Evolutionary conservation across 2,329 filamentous ascomycete genomes (phyloP).

Genomic region (Xylaria sp.): DNA sequence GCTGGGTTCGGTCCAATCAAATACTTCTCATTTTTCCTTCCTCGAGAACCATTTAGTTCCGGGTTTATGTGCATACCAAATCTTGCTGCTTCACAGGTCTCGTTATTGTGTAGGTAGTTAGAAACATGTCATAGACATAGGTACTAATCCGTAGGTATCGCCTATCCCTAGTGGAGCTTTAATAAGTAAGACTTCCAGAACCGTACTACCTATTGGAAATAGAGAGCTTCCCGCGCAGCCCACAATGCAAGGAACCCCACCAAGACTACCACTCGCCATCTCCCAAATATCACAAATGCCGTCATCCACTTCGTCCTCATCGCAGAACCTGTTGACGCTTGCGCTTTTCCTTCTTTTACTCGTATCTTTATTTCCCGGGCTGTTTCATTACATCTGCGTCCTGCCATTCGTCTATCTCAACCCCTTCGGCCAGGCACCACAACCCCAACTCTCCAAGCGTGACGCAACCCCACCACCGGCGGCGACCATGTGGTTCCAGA

Average conservation of each 20-base stretch:
- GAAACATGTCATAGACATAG: background rate
- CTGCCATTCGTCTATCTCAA: conserved; percentile 58
- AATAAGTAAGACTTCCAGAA: background rate
- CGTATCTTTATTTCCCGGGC: conserved; percentile 62
- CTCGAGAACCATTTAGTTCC: background rate
- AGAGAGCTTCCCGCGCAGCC: background rate
- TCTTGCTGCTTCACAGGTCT: background rate
- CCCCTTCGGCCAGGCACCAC: conserved; percentile 34
- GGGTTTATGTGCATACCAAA: background rate
- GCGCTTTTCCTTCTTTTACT: conserved; percentile 61
- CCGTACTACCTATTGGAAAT: conserved; percentile 7
- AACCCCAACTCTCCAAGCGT: conserved; percentile 13
- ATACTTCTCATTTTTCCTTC: conserved; percentile 21
- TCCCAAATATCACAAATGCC: conserved; percentile 51
- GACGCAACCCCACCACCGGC: conserved; percentile 37
- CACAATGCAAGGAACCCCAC: conserved; percentile 44
- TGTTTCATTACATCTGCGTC: conserved; percentile 65
- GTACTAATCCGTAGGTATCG: background rate
- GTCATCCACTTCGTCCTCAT: conserved; percentile 54
- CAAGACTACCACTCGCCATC: conserved; percentile 33
- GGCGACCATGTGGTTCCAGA: conserved; percentile 81
- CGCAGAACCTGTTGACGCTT: conserved; percentile 55
- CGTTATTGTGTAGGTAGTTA: background rate
- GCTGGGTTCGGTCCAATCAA: conserved; percentile 25
- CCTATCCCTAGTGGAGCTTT: conserved; percentile 23